A percentile compares a stretch with the other conserved stretches of the same genome.
phyloP scores from a whole-genome alignment of 2,329 filamentous ascomycete genomes.

The Fusarium sterilihyphosum region DNA sequence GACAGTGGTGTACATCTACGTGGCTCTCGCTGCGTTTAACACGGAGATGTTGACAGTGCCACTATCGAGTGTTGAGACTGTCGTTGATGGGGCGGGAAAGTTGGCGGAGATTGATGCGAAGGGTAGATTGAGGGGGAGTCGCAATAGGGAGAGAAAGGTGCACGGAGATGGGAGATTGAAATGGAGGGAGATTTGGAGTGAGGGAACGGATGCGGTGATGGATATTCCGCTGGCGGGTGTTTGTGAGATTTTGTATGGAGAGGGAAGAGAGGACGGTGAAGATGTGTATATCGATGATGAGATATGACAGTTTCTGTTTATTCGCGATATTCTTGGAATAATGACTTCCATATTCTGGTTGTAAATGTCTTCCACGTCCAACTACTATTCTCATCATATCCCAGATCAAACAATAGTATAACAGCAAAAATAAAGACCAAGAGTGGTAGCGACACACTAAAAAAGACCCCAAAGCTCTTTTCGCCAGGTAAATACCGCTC shows the following conservation, averaged over 20 bases:
- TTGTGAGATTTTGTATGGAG: conserved; percentile 91
- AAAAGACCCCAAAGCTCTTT: background rate
- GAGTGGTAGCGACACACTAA: background rate
- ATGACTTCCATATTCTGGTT: background rate
- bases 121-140: conserved; percentile 60
- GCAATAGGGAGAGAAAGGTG: conserved; percentile 50
- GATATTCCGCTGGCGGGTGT: conserved; percentile 95
- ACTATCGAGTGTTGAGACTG: conserved; percentile 82
- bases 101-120: conserved; percentile 82
- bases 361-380: background rate
- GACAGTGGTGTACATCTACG: conserved; percentile 89
- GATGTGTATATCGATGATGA: conserved; percentile 28
- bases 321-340: background rate
- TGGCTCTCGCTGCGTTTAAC: conserved; percentile 91
- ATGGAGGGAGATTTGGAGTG: conserved; percentile 88
- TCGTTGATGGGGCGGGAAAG: conserved; percentile 90
- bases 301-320: background rate
- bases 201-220: conserved; percentile 96
- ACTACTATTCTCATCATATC: conserved; percentile 6
- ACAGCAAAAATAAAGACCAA: background rate
- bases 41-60: conserved; percentile 86
- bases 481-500: background rate
- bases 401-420: conserved; percentile 1
- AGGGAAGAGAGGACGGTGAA: conserved; percentile 51
- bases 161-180: conserved; percentile 58